Evolutionary conservation across 1,284 basidiomycete genomes (phyloP).

Genomic region (Ustilago xerochloae): DNA sequence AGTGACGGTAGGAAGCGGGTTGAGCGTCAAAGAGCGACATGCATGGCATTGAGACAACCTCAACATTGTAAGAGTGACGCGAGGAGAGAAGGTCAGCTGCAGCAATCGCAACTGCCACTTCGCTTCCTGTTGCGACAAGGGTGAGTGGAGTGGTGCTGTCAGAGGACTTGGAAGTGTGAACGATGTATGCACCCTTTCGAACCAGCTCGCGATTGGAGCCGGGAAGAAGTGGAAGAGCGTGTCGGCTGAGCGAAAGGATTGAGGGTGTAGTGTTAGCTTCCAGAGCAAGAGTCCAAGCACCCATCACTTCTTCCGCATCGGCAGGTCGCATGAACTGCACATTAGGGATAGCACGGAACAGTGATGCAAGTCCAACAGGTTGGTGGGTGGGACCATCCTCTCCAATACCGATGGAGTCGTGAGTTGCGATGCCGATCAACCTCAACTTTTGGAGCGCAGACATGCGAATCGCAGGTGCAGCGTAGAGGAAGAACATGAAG

Average conservation of each 20-base stretch:
- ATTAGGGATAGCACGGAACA: slow-evolving; percentile 90
- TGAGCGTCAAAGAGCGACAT: slow-evolving; percentile 89
- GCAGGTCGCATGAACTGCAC: slow-evolving; percentile 77
- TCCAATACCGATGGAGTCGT: slow-evolving; percentile 69
- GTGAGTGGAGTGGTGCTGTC: slow-evolving; percentile 73
- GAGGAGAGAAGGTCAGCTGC: slow-evolving; percentile 81
- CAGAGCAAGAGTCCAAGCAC: slow-evolving; percentile 83
- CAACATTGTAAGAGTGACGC: slow-evolving; percentile 72
- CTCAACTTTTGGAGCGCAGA: slow-evolving; percentile 87
- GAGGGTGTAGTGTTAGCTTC: slow-evolving; percentile 81
- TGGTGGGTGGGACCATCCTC: slow-evolving; percentile 97
- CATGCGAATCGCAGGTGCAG: slow-evolving; percentile 87
- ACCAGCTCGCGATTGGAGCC: slow-evolving; percentile 85
- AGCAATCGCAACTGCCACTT: slow-evolving; percentile 85
- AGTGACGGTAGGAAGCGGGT: slow-evolving; percentile 79
- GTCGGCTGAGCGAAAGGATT: slow-evolving; percentile 81
- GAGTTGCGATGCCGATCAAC: slow-evolving; percentile 87
- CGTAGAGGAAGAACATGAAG: slow-evolving; percentile 90
- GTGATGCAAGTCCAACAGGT: slow-evolving; percentile 85
- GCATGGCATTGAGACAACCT: slow-evolving; percentile 87
- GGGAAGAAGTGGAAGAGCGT: slow-evolving; percentile 91
- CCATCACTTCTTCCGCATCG: slow-evolving; percentile 92
- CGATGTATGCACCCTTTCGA: slow-evolving; percentile 84
- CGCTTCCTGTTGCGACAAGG: slow-evolving; percentile 86
- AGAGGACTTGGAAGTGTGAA: slow-evolving; percentile 77